Conservation (phyloP, 345 rosid species). For the Garcia nutans region DNA sequence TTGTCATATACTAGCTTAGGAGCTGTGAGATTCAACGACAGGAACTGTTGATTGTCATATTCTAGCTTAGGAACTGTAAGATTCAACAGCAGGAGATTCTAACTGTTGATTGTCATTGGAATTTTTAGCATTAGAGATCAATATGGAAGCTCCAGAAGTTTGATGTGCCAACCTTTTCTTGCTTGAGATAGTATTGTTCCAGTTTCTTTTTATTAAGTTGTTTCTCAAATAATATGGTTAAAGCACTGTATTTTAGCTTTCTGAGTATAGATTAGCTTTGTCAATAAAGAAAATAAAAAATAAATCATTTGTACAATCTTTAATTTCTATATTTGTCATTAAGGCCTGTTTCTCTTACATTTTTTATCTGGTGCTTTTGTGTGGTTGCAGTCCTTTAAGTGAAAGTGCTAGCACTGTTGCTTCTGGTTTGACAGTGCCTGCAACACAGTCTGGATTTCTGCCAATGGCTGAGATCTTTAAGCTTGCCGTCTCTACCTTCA, state of each 20-base stretch:
- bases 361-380: conserved; percentile 8
- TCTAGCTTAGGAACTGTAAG: no score
- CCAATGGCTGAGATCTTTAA: conserved; percentile 68
- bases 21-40: not conserved
- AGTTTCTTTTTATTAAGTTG: no score
- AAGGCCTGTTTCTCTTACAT: conserved; percentile 3
- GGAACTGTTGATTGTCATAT: not conserved
- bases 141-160: not conserved
- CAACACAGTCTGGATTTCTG: conserved; percentile 52
- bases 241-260: no score
- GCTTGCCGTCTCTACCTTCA: conserved; percentile 65
- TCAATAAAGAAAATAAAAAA: no score
- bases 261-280: no score
- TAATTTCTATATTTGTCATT: no score
- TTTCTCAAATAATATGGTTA: no score
- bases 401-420: conserved; percentile 69
- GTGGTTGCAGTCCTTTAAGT: conserved; percentile 63
- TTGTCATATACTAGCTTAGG: no score
- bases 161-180: no score
- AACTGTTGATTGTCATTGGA: no score
- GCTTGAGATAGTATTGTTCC: no score
- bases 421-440: conserved; percentile 65
- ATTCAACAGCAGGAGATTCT: not conserved
- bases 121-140: not conserved
- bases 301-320: no score